Percentiles rank a stretch among this genome's conserved stretches.
phyloP scores from a whole-genome alignment of 2,329 filamentous ascomycete species.

The Fusarium torreyae region DNA sequence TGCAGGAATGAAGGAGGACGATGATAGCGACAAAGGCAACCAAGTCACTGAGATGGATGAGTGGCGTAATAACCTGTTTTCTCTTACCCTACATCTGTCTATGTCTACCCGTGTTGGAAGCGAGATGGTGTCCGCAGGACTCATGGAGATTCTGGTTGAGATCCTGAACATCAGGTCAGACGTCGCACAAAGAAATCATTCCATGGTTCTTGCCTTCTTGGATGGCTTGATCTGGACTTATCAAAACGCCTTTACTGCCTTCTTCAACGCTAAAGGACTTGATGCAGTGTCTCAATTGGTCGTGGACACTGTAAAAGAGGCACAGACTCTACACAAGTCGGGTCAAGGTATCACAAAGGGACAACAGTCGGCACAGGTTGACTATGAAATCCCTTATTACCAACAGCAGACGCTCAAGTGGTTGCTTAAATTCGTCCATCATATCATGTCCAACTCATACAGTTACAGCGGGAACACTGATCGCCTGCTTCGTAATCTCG shows the following conservation, averaged over 20 bases:
- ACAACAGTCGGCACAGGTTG: slow-evolving; percentile 83
- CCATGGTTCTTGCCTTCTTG: slow-evolving; percentile 87
- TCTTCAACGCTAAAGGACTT: slow-evolving; percentile 86
- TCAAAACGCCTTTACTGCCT: slow-evolving; percentile 84
- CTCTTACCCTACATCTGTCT: slow-evolving; percentile 86
- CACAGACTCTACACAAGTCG: slow-evolving; percentile 75
- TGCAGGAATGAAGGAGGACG: slow-evolving; percentile 78
- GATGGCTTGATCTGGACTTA: slow-evolving; percentile 90
- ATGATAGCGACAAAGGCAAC: slow-evolving; percentile 67
- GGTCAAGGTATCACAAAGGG: slow-evolving; percentile 80
- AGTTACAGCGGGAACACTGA: slow-evolving; percentile 85
- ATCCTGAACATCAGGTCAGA: slow-evolving; percentile 86
- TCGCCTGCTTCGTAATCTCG: slow-evolving; percentile 89
- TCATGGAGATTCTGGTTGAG: slow-evolving; percentile 92
- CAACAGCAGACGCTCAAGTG: slow-evolving; percentile 94
- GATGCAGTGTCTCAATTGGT: slow-evolving; percentile 92
- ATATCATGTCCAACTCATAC: slow-evolving; percentile 87
- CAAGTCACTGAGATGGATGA: slow-evolving; percentile 81
- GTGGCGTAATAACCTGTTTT: slow-evolving; percentile 92
- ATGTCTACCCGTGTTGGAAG: slow-evolving; percentile 81
- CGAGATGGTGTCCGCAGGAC: slow-evolving; percentile 88
- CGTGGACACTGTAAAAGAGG: slow-evolving; percentile 80
- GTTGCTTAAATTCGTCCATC: slow-evolving; percentile 95
- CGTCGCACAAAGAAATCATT: slow-evolving; percentile 86
- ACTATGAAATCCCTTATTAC: slow-evolving; percentile 94